Evolutionary conservation across 2,329 filamentous ascomycete genomes (phyloP), one percentile per base, ranked within the genome.

Genomic region (Fusarium tupiense): DNA sequence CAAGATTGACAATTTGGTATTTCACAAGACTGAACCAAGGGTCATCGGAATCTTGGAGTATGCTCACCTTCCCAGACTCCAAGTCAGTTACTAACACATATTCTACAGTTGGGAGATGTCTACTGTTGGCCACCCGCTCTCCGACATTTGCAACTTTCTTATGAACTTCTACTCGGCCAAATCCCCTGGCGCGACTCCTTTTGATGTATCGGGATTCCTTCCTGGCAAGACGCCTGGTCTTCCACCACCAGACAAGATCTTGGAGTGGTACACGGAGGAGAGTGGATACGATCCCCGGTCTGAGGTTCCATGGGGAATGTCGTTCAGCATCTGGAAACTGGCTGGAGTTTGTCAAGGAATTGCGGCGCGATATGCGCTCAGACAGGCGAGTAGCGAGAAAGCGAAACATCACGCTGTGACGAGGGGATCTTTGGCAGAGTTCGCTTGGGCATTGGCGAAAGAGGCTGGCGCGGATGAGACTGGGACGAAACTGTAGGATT

Each of bases 61-160:
- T 81, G 89, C 84, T 29, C 40, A 29, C 26, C 50, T 49, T 33
- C 43, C 52, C 44, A 26, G 20, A 35, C 41, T n/a, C 37, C 24
- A 50, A 26, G 44, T 11, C 17, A 37, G 37, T 50, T 24, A 56
- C 67, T 65, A 60, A 64, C 40, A 22, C 33, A 22, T 8, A 29
- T 31, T 52, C 58, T 29, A 79, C 78, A 90, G 89, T 84, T 98
- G 96, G 96, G 96, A 98, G 85, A 98, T 99, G 94, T 95, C 94
- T 41, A 98, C 96, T 1, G 92, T 98, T 62, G 96, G 96, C n/a
- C 96, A 99, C 82, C 96, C 96, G 3, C 89, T 98, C 29, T 96
- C 93, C 11, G 96, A 99, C 81, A 86, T 98, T 46, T 91, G 92
- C 82, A 98, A 98, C 83, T 86, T 98, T 24, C 72, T 85, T 59